Percentiles rank a stretch among this genome's conserved stretches.
These are phyloP conservation scores for Trichoderma sp. DNA, from an alignment of 2,329 filamentous ascomycete genomes.

Conservation along the genomic window DNA sequence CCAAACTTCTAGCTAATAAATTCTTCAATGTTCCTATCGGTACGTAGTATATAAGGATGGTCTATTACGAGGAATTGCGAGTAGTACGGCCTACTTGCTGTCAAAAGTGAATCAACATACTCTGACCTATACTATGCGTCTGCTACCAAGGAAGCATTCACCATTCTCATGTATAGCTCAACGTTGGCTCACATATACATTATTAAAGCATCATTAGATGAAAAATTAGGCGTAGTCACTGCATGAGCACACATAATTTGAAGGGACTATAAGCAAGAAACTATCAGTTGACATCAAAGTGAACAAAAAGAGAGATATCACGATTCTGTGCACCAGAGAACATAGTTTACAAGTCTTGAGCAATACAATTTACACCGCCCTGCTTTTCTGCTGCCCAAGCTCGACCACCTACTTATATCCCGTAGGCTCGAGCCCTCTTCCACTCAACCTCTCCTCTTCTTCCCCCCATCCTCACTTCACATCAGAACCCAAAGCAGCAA, in stretches of 20 bases:
- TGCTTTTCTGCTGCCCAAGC: background rate
- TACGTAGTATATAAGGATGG: background rate
- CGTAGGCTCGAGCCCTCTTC: background rate
- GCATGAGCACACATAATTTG: no score
- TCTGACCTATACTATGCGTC: background rate
- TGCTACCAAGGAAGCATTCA: background rate
- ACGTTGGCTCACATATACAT: background rate
- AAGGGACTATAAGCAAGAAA: background rate
- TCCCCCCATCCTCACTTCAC: background rate
- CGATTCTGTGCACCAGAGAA: background rate
- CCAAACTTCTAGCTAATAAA: background rate
- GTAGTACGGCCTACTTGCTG: background rate
- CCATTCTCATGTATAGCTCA: accelerated
- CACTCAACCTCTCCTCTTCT: background rate
- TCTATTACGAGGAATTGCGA: no score
- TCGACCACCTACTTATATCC: background rate
- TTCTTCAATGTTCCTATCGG: no score
- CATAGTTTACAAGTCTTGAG: background rate
- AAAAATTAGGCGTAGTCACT: background rate
- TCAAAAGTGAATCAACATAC: background rate
- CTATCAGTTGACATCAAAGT: background rate
- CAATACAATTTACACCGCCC: background rate
- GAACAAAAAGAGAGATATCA: background rate
- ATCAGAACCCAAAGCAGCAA: background rate
- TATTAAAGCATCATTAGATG: background rate